Percentiles rank a stretch among this genome's conserved stretches.
phyloP scores from a whole-genome alignment of 2,329 filamentous ascomycete species.

The Emergomyces pasteurianus region DNA sequence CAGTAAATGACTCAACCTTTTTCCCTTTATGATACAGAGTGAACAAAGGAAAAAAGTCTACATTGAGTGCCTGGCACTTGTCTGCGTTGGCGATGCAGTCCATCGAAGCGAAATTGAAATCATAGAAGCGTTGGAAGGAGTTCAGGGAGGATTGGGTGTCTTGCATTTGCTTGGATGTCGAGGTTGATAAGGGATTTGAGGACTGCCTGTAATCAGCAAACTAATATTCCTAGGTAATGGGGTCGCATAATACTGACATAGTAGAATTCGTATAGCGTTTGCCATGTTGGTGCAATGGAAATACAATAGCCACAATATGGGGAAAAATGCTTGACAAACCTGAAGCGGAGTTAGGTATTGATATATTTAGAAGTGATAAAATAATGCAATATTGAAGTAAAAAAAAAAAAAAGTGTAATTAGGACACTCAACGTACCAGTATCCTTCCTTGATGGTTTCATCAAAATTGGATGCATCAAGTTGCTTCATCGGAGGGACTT shows the following conservation, averaged over 20 bases:
- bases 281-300: slow-evolving; percentile 69
- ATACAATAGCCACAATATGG: slow-evolving; percentile 57
- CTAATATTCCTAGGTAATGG: neutral
- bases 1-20: slow-evolving; percentile 49
- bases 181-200: slow-evolving; percentile 54
- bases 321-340: slow-evolving; percentile 43
- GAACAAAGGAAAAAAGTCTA: slow-evolving; percentile 65
- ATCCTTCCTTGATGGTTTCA: slow-evolving; percentile 38
- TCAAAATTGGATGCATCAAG: slow-evolving; percentile 38
- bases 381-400: neutral
- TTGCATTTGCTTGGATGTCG: slow-evolving; percentile 36
- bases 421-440: slow-evolving; percentile 32
- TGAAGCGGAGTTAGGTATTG: slow-evolving; percentile 11
- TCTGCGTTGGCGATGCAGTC: slow-evolving; percentile 80
- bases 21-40: slow-evolving; percentile 70
- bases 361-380: neutral
- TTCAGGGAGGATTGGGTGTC: slow-evolving; percentile 43
- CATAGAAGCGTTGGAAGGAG: slow-evolving; percentile 70
- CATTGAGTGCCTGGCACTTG: slow-evolving; percentile 56
- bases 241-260: slow-evolving; percentile 27
- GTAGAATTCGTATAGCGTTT: slow-evolving; percentile 93
- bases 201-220: slow-evolving; percentile 43
- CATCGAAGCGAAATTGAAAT: slow-evolving; percentile 75
- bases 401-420: neutral
- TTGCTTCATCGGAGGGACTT: slow-evolving; percentile 40